Evolutionary conservation across 2,329 filamentous ascomycete species (phyloP), one percentile per base, ranked within the genome.

Genomic region (Aureobasidium namibiae): DNA sequence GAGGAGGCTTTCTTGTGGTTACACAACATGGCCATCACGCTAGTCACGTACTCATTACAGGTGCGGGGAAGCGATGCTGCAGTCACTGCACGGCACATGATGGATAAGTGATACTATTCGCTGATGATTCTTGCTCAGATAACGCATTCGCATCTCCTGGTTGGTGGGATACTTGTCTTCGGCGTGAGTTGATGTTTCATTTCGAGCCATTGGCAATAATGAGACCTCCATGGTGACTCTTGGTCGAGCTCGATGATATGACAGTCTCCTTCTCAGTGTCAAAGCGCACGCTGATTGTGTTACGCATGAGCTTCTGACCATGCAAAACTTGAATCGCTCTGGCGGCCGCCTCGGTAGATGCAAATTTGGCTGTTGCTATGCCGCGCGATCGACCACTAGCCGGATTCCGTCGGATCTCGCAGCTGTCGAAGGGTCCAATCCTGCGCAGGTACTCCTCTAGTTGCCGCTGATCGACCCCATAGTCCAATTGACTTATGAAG

Each of bases 171-270:
- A 10, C 5, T 31, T 5, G 10, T 3, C n/a, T 49, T 33, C 16
- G 21, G 42, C 6, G 29, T 4, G n/a, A 18, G 34, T n/a, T 3
- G 18, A 29, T 53, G 36, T 53, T 18, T 56, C 39, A 56, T 26
- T 56, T 23, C 7, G 57, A 60, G 10, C 57, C 57, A 38, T 60
- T 60, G 31, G 57, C 57, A n/a, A 60, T 53, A 38, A 53, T 60
- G 24, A 49, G 57, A 16, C 48, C 48, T 4, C 24, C 46, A 8
- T 23, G 18, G 10, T 10, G 24, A 33, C 5, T 39, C 18, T 49
- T 50, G 56, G 23, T 23, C 9, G 46, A 36, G 33, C 31, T 50
- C 4, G 26, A 11, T 16, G 46, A 14, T 36, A 26, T 5, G 3
- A 60, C 57, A 7, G 57, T 23, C 18, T 60, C 49, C 23, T 34